phyloP scores from a whole-genome alignment of 1,284 basidiomycete genomes.

The Schizophyllum amplum region DNA sequence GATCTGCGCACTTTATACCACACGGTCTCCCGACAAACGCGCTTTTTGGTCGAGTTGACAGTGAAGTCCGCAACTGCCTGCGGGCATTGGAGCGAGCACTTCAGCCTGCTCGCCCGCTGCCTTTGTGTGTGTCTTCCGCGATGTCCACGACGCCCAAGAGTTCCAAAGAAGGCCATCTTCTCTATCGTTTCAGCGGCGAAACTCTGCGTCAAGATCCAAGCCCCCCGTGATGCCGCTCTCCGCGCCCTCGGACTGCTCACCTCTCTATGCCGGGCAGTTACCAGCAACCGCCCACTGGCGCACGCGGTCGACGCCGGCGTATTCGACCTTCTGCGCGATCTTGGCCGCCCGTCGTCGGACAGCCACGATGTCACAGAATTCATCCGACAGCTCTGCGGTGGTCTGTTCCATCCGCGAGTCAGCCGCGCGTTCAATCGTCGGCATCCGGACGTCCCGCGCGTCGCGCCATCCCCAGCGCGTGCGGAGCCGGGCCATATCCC shows the following conservation, averaged over 20 bases:
- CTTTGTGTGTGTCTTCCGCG: background rate
- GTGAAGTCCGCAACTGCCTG: background rate
- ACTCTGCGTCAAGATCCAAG: background rate
- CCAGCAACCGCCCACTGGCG: background rate
- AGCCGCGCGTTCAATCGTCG: background rate
- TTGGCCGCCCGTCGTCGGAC: background rate
- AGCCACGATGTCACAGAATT: background rate
- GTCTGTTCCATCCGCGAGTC: background rate
- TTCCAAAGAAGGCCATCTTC: background rate
- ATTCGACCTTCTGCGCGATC: background rate
- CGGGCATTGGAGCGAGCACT: background rate
- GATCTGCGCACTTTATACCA: background rate
- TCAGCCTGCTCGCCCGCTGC: background rate
- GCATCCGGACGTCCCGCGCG: background rate
- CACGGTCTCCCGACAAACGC: background rate
- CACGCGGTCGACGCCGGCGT: background rate
- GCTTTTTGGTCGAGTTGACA: background rate
- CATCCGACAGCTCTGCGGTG: background rate
- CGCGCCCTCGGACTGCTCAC: background rate
- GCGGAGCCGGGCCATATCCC: background rate
- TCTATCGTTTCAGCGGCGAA: background rate
- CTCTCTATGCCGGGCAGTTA: background rate
- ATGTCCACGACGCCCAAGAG: too few species aligned
- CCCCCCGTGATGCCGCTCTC: background rate
- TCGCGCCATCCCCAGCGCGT: background rate